Conservation (phyloP, 805 yeast genomes). For the Brettanomyces custersianus region DNA sequence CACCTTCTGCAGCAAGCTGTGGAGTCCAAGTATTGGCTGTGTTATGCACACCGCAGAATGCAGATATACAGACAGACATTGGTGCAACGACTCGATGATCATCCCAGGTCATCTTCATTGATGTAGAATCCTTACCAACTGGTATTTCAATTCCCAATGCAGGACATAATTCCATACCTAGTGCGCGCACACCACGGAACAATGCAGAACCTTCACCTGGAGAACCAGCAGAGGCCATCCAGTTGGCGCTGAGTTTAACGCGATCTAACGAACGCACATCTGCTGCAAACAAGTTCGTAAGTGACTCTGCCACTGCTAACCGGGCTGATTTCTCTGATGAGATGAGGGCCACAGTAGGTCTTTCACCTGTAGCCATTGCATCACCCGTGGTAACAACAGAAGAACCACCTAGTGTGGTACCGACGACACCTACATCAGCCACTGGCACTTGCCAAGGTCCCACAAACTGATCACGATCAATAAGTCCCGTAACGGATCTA, state of each 20-base stretch:
- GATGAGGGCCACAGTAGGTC: constrained; percentile 82
- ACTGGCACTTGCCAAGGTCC: constrained; percentile 99
- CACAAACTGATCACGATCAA: constrained; percentile 96
- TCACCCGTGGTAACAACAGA: constrained; percentile 72
- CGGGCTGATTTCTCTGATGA: constrained; percentile 88
- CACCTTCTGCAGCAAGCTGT: constrained; percentile 39
- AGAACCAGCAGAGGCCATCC: constrained; percentile 98
- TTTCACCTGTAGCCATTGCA: constrained; percentile 96
- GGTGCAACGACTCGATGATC: constrained; percentile 94
- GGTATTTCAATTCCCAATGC: constrained; percentile 87
- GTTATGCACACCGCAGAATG: constrained; percentile 79
- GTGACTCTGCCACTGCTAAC: constrained; percentile 91
- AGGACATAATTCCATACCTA: constrained; percentile 91
- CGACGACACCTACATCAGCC: constrained; percentile 95
- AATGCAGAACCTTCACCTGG: constrained; percentile 91
- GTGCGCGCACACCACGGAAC: constrained; percentile 95
- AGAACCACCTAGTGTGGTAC: constrained; percentile 74
- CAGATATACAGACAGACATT: constrained; percentile 79
- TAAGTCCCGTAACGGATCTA: constrained; percentile 92
- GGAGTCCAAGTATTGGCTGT: constrained; percentile 97
- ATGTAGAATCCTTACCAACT: constrained; percentile 98
- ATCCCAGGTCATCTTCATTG: constrained; percentile 98
- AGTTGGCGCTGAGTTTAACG: constrained; percentile 88
- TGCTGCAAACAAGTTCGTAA: constrained; percentile 82
- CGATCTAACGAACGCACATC: constrained; percentile 67